phyloP scores from a whole-genome alignment of 2,329 filamentous ascomycete species.

The Rhexocercosporidium sp. region DNA sequence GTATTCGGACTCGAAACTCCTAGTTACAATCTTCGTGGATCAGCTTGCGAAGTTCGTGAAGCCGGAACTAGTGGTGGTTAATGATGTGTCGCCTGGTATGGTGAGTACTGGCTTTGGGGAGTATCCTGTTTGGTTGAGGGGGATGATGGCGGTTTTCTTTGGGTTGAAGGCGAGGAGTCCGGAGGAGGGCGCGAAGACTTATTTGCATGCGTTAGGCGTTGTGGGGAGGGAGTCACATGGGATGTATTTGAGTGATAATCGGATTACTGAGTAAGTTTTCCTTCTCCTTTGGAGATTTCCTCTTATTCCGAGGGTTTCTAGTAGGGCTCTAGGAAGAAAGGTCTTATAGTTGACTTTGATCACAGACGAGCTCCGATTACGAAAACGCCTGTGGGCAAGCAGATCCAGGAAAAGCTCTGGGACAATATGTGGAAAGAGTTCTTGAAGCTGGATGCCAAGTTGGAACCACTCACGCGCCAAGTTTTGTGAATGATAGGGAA shows the following conservation, averaged over 20 bases:
- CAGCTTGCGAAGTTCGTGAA: slow-evolving; percentile 12
- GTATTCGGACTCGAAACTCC: slow-evolving; percentile 21
- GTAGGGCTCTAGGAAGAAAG: too few species aligned
- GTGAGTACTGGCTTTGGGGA: slow-evolving; percentile 20
- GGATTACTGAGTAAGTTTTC: slow-evolving; percentile 28
- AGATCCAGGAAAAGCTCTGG: slow-evolving; percentile 9
- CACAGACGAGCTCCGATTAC: slow-evolving; percentile 9
- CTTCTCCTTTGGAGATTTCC: too few species aligned
- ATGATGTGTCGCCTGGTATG: slow-evolving; percentile 23
- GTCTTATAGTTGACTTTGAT: not conserved
- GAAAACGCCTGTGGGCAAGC: not conserved
- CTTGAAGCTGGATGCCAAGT: not conserved
- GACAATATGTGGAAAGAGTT: slow-evolving; percentile 12
- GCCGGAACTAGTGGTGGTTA: slow-evolving; percentile 14
- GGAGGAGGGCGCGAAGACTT: slow-evolving; percentile 17
- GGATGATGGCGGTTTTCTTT: slow-evolving; percentile 12
- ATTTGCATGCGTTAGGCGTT: slow-evolving; percentile 15
- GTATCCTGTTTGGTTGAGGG: slow-evolving; percentile 16
- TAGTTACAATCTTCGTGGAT: slow-evolving; percentile 19
- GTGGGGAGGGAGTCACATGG: slow-evolving; percentile 36
- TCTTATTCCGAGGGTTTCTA: too few species aligned
- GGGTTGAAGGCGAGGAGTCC: slow-evolving; percentile 11
- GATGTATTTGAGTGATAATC: slow-evolving; percentile 24
- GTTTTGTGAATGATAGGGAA: not conserved
- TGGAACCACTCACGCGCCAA: not conserved